These are phyloP conservation scores for Stagonosporopsis cucurbitacearum DNA, from an alignment of 2,329 filamentous ascomycete genomes.

Conservation along the genomic window DNA sequence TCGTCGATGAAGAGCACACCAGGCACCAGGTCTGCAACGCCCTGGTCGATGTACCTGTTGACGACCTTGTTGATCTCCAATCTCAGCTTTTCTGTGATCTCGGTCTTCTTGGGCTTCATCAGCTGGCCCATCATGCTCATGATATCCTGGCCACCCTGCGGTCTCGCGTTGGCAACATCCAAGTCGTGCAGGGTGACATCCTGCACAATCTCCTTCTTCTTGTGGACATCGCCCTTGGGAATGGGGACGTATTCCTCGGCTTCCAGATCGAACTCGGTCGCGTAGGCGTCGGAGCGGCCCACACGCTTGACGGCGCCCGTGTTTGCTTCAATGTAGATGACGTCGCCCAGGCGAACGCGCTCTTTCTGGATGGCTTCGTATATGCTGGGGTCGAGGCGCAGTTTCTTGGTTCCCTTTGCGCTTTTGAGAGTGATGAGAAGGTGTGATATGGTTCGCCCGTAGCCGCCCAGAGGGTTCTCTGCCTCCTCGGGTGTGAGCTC, in stretches of 20 bases:
- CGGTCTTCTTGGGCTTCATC: slow-evolving; percentile 99
- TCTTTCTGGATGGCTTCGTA: slow-evolving; percentile 99
- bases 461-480: slow-evolving; percentile 95
- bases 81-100: slow-evolving; percentile 97
- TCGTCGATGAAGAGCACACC: slow-evolving; percentile 99
- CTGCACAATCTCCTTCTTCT: slow-evolving; percentile 99
- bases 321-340: slow-evolving; percentile 99
- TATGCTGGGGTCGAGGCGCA: slow-evolving; percentile 94
- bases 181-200: slow-evolving; percentile 97
- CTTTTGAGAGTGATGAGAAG: slow-evolving; percentile 94
- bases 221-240: slow-evolving; percentile 98
- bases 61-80: slow-evolving; percentile 99
- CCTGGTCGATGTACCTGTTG: slow-evolving; percentile 98
- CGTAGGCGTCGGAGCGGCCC: slow-evolving; percentile 93
- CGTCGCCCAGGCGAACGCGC: slow-evolving; percentile 92
- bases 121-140: slow-evolving; percentile 99
- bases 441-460: slow-evolving; percentile 96
- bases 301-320: slow-evolving; percentile 98
- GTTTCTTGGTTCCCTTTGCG: slow-evolving; percentile 95
- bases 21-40: slow-evolving; percentile 95
- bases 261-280: slow-evolving; percentile 97
- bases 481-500: slow-evolving; percentile 97
- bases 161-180: slow-evolving; percentile 92
- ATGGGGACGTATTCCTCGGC: slow-evolving; percentile 99
- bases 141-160: slow-evolving; percentile 96